Evolutionary conservation across 2,329 filamentous ascomycete genomes (phyloP).

Genomic region (Botrytis paeoniae): DNA sequence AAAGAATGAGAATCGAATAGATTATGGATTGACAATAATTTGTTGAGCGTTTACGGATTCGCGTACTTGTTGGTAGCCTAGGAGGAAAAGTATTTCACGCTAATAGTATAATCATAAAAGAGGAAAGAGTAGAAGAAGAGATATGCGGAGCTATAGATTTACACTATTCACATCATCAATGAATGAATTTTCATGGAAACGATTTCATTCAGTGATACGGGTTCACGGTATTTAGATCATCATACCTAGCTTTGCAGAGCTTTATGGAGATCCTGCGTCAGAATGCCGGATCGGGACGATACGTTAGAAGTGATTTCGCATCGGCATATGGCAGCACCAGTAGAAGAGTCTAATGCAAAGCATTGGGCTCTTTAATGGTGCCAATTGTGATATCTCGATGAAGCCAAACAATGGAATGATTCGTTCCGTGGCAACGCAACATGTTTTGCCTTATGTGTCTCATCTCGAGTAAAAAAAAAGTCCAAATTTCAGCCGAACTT

Average conservation of each 20-base stretch:
- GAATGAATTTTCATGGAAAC: rapidly evolving
- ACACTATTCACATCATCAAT: rapidly evolving
- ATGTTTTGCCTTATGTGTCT: not conserved
- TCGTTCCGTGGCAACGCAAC: not conserved
- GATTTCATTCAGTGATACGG: not conserved
- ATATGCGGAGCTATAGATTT: not conserved
- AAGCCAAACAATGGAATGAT: not conserved
- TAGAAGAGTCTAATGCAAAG: not conserved
- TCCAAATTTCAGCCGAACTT: not conserved
- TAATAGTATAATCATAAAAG: not conserved
- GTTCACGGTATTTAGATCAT: rapidly evolving
- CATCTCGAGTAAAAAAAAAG: not conserved
- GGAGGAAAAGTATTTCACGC: not conserved
- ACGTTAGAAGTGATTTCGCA: not conserved
- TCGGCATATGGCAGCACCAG: not conserved
- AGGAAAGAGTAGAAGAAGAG: not conserved
- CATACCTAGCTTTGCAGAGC: not conserved
- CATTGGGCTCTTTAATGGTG: not conserved
- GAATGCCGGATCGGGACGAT: not conserved
- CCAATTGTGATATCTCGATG: not conserved
- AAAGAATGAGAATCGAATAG: not conserved
- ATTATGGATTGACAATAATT: not conserved
- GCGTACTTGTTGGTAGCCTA: not conserved
- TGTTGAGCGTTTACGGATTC: not conserved
- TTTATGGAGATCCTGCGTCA: not conserved